Evolutionary conservation across 2,329 filamentous ascomycete species (phyloP).

Genomic region (Trichoderma koningiopsis): DNA sequence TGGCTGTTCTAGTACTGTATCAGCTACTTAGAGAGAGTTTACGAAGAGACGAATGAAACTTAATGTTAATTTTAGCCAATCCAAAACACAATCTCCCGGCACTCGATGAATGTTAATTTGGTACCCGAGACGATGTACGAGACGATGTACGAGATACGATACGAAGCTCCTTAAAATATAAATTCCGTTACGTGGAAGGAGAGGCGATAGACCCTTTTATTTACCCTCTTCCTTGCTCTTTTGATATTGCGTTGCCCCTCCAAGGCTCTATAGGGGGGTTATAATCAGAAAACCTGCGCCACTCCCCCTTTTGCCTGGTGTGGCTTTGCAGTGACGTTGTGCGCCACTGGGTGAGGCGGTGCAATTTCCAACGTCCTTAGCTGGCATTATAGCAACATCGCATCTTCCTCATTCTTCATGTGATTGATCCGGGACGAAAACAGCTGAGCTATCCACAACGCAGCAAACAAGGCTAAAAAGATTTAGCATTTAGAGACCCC

Average conservation of each 20-base stretch:
- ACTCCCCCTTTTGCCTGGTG: constrained; percentile 23
- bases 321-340: constrained; percentile 25
- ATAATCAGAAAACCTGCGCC: constrained; percentile 6
- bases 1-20: background rate
- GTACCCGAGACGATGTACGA: background rate
- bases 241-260: background rate
- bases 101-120: background rate
- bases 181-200: constrained; percentile 1
- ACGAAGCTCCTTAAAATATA: background rate
- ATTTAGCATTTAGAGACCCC: background rate
- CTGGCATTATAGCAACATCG: constrained; percentile 17
- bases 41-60: constrained; percentile 7
- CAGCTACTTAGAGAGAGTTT: constrained; percentile 2
- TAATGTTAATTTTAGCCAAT: background rate
- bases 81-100: background rate
- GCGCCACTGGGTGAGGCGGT: constrained; percentile 20
- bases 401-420: constrained; percentile 22
- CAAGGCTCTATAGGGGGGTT: background rate
- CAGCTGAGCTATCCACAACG: constrained; percentile 1
- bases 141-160: background rate
- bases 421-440: constrained; percentile 17
- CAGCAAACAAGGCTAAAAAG: background rate
- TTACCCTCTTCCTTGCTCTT: background rate
- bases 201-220: background rate
- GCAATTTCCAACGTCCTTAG: constrained; percentile 18